A percentile compares a stretch with the other conserved stretches of the same genome.
phyloP scores from a whole-genome alignment of 495 filamentous ascomycete species.

The Penicillium pulvis region DNA sequence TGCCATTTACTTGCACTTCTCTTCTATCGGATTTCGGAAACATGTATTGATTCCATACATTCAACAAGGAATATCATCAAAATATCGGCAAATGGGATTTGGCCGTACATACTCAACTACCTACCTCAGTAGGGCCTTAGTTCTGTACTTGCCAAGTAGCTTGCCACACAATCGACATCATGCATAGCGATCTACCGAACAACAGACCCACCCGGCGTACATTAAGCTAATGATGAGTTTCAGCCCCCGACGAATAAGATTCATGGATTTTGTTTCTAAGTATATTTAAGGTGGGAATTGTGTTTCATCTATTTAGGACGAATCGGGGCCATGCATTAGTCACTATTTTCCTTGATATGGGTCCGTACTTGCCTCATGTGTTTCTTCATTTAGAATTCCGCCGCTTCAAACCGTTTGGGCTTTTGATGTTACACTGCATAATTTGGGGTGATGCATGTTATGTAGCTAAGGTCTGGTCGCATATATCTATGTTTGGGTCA shows the following conservation, averaged over 20 bases:
- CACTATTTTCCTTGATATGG: not conserved
- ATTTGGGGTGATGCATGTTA: not conserved
- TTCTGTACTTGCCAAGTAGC: not conserved
- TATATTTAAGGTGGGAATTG: not conserved
- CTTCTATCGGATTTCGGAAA: no score
- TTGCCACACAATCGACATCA: not conserved
- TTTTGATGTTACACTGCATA: not conserved
- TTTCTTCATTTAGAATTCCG: not conserved
- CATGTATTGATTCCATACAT: no score
- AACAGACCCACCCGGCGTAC: not conserved
- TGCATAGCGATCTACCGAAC: not conserved
- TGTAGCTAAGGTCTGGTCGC: not conserved
- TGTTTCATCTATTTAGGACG: slow-evolving; percentile 2
- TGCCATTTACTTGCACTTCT: not conserved
- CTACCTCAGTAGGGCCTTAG: not conserved
- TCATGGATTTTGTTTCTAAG: not conserved
- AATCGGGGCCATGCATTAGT: not conserved
- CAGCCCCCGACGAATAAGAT: not conserved
- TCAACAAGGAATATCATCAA: not conserved
- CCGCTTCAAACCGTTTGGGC: not conserved
- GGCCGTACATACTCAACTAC: no score
- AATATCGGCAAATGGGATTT: not conserved
- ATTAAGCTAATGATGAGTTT: not conserved
- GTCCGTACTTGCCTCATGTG: not conserved
- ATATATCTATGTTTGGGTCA: not conserved